Evolutionary conservation across 2,329 filamentous ascomycete genomes (phyloP).

Genomic region (Microsporum audouinii): DNA sequence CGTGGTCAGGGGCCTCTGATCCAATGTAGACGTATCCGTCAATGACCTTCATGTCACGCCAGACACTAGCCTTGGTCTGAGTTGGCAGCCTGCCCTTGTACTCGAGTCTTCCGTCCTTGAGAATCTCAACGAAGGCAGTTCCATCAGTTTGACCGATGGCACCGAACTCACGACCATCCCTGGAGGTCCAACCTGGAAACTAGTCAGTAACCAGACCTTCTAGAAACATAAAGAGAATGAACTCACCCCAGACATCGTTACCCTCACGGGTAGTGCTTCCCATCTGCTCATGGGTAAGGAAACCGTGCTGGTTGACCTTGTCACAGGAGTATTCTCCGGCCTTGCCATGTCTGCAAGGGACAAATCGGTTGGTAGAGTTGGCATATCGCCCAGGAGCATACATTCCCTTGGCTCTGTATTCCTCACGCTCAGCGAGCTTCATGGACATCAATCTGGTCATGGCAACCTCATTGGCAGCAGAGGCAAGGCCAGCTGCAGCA

Average conservation of each 20-base stretch:
- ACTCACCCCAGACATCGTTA: constrained; percentile 28
- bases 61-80: constrained; percentile 25
- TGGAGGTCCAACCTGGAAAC: constrained; percentile 36
- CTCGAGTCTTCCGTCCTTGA: constrained; percentile 33
- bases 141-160: constrained; percentile 41
- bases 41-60: constrained; percentile 31
- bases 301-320: constrained; percentile 31
- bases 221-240: background rate
- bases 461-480: constrained; percentile 5
- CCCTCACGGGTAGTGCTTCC: constrained; percentile 28
- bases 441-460: constrained; percentile 16
- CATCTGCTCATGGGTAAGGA: constrained; percentile 31
- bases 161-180: constrained; percentile 41
- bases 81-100: constrained; percentile 40
- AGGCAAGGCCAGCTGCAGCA: constrained; percentile 10
- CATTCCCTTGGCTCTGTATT: constrained; percentile 7
- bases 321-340: constrained; percentile 29
- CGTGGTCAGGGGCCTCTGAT: constrained; percentile 41
- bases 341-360: constrained; percentile 23
- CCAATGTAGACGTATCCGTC: constrained; percentile 20
- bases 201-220: background rate
- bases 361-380: background rate
- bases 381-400: constrained; percentile 10
- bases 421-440: constrained; percentile 12
- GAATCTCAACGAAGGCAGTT: constrained; percentile 41